Conservation (phyloP, 768 basidiomycete genomes). For the Mycena olivaceomarginata region DNA sequence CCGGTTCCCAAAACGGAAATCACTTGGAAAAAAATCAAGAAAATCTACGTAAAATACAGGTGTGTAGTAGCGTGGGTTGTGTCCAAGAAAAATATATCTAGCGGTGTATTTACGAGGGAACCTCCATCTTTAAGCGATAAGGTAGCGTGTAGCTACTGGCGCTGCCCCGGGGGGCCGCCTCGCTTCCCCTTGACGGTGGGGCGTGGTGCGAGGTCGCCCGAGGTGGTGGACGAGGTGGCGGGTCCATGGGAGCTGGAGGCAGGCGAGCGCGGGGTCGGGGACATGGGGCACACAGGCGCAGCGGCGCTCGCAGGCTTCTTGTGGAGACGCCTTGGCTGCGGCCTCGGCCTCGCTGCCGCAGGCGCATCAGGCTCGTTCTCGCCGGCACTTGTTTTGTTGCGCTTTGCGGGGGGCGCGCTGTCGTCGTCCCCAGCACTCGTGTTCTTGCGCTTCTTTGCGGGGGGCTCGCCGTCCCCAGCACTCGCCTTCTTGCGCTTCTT, state of each 20-base stretch:
- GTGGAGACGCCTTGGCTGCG: conserved; percentile 8
- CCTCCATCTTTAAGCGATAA: too few relatives aligned
- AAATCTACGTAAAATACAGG: conserved; percentile 7
- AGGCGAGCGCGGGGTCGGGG: too few relatives aligned
- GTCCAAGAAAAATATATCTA: too few relatives aligned
- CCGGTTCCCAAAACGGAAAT: neutral
- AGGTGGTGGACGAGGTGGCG: neutral
- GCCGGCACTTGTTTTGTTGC: conserved; percentile 3
- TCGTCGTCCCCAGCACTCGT: neutral
- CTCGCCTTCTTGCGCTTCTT: conserved; percentile 11
- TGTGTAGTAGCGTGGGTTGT: neutral
- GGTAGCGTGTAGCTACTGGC: neutral
- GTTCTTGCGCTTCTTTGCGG: conserved; percentile 5
- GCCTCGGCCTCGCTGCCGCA: neutral
- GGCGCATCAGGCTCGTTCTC: neutral
- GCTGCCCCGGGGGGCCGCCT: too few relatives aligned
- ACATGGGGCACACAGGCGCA: neutral
- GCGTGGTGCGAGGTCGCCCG: neutral
- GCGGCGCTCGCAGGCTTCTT: conserved; percentile 11
- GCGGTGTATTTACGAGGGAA: too few relatives aligned
- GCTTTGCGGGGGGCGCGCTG: neutral
- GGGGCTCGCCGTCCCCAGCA: neutral
- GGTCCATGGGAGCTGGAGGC: too few relatives aligned
- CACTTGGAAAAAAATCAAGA: neutral
- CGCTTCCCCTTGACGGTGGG: neutral